These are phyloP conservation scores for Pisolithus thermaeus DNA, from an alignment of 1,284 basidiomycete species.

Conservation along the genomic window DNA sequence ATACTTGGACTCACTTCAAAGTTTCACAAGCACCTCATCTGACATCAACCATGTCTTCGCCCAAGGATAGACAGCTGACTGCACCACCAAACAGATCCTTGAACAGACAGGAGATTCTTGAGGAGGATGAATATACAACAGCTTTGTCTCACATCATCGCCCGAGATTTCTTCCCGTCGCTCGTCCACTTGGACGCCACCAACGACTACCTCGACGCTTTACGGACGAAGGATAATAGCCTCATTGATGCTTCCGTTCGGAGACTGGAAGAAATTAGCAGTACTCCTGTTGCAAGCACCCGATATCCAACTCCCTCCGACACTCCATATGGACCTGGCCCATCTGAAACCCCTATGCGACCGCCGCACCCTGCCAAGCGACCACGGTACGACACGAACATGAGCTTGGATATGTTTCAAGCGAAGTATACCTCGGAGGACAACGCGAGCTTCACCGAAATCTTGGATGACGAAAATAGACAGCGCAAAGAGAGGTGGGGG, in stretches of 20 bases:
- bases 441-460: conserved; percentile 93
- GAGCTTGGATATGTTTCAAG: conserved; percentile 81
- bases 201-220: conserved; percentile 81
- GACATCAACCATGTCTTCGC: conserved; percentile 15
- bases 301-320: conserved; percentile 51
- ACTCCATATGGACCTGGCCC: conserved; percentile 61
- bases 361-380: conserved; percentile 44
- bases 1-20: too few relatives aligned
- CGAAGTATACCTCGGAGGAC: conserved; percentile 89
- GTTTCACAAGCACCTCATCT: background rate
- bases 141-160: conserved; percentile 91
- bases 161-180: conserved; percentile 94
- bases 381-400: conserved; percentile 54
- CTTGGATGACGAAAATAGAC: conserved; percentile 79
- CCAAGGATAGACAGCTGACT: conserved; percentile 18
- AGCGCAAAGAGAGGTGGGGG: conserved; percentile 68
- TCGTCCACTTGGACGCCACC: conserved; percentile 82
- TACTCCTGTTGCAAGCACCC: conserved; percentile 42
- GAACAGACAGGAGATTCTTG: conserved; percentile 69
- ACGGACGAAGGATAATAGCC: conserved; percentile 61
- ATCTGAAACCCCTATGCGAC: conserved; percentile 61
- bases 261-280: conserved; percentile 58
- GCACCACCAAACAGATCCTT: conserved; percentile 42
- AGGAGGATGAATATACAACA: conserved; percentile 93
- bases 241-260: conserved; percentile 70